Base-by-base conservation (phyloP, 2,329 filamentous ascomycete species). In the Alternaria ventricosa region DNA sequence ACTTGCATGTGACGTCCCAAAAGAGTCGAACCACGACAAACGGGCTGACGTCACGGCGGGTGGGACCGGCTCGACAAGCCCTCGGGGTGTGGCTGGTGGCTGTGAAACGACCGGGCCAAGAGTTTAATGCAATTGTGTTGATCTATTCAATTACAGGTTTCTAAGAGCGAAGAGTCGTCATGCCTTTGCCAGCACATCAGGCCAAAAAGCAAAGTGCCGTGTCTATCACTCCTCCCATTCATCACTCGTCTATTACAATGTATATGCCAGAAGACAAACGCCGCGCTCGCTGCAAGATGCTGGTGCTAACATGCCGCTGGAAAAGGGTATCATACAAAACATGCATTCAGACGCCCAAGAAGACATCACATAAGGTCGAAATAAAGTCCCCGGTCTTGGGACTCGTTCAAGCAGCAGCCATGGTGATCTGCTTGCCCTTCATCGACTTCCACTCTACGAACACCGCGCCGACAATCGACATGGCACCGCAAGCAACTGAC, bases 361-460 rank as follows among this genome's bases (percentile, higher is more conserved):
- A 46, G 9, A 30, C 46, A n/a, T 36, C n/a, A 22, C 10, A 41
- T 41, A 9, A 22, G 10, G 47, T 54, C 15, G 36, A 45, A 59
- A 46, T 59, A 56, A 56, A 33, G 36, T n/a, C 22, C 22, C 12
- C 41, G 20, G 13, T 22, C 36, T 20, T 13, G 33, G 28, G 57
- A 23, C 49, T 10, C 43, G 9, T 5, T 41, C 68, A 78, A 25
- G 76, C 76, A 43, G 74, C 76, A 45, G 65, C 70, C 77, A 78
- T 78, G 67, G 80, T 75, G 54, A 83, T 78, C 68, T 82, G 80
- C 73, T 82, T 81, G 71, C 87, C 87, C 82, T 91, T 92, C 72
- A 92, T 88, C 67, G 82, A 89, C 75, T 83, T 86, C 89, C 89
- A 92, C 79, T 92, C 86, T 68, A 92, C 85, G 7, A 81, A 79